These are phyloP conservation scores for Boletus subcaerulescens DNA, from an alignment of 768 basidiomycete species.

Conservation along the genomic window DNA sequence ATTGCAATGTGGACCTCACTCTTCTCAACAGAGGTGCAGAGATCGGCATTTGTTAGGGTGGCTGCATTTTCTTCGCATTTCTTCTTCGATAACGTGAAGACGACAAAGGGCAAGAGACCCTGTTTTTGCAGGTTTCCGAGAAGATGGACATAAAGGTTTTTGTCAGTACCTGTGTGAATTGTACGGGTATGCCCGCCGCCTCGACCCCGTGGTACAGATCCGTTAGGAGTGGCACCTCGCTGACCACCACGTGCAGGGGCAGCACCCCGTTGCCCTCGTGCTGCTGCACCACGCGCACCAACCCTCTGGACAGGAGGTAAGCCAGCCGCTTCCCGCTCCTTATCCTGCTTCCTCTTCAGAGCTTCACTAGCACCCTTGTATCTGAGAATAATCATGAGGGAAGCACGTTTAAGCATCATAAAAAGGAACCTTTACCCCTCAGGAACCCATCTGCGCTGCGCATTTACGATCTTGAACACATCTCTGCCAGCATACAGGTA, in stretches of 20 bases:
- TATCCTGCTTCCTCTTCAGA: slow-evolving; percentile 91
- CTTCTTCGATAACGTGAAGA: slow-evolving; percentile 97
- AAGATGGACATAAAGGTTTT: slow-evolving; percentile 91
- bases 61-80: slow-evolving; percentile 94
- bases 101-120: slow-evolving; percentile 84
- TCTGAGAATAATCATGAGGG: slow-evolving; percentile 38
- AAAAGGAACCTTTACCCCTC: slow-evolving; percentile 55
- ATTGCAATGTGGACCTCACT: slow-evolving; percentile 95
- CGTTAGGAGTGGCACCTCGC: slow-evolving; percentile 45
- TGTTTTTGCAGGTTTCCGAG: slow-evolving; percentile 85
- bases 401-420: background rate
- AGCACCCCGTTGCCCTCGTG: slow-evolving; percentile 45
- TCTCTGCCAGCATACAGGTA: slow-evolving; percentile 94
- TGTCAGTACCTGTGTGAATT: slow-evolving; percentile 73
- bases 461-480: slow-evolving; percentile 88
- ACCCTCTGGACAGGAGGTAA: slow-evolving; percentile 80
- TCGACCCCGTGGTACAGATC: slow-evolving; percentile 35
- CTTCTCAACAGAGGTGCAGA: slow-evolving; percentile 88
- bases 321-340: slow-evolving; percentile 95
- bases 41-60: slow-evolving; percentile 82
- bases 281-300: slow-evolving; percentile 73
- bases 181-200: slow-evolving; percentile 51
- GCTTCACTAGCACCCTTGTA: slow-evolving; percentile 91
- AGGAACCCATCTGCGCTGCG: slow-evolving; percentile 66
- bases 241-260: slow-evolving; percentile 51